A percentile compares a stretch with the other conserved stretches of the same genome.
Evolutionary conservation across 331 rosid genomes (phyloP).

Genomic region (Acacia concinna): DNA sequence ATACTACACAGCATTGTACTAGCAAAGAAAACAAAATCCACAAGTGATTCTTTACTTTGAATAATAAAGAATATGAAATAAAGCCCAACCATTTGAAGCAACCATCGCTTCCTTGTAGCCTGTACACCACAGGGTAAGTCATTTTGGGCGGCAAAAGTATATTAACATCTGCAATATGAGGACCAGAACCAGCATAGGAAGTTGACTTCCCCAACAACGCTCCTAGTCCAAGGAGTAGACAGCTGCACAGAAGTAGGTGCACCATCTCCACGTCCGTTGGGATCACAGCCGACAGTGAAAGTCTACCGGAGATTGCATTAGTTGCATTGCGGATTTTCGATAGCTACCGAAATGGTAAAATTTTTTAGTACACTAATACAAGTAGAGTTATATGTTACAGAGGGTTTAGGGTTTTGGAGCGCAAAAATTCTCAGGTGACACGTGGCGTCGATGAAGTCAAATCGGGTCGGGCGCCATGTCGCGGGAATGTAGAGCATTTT

Average conservation of each 20-base stretch:
- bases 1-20: not conserved
- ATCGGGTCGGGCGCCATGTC: not conserved
- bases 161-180: constrained; percentile 89
- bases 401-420: constrained; percentile 31
- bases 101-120: constrained; percentile 92
- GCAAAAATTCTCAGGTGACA: not conserved
- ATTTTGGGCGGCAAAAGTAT: constrained; percentile 80
- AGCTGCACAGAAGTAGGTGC: constrained; percentile 32
- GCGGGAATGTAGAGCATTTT: not conserved
- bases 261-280: constrained; percentile 36
- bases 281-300: not conserved
- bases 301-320: constrained; percentile 22
- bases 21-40: not conserved
- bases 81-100: constrained; percentile 80
- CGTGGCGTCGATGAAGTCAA: constrained; percentile 23
- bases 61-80: not conserved
- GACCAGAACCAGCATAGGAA: constrained; percentile 59
- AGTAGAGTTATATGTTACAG: not conserved
- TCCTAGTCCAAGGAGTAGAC: constrained; percentile 17
- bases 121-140: constrained; percentile 81
- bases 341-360: not conserved
- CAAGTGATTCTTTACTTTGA: not conserved
- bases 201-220: constrained; percentile 29
- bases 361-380: not conserved
- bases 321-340: not conserved